phyloP scores from a whole-genome alignment of 257 asterid species.

The Henckelia pumila region DNA sequence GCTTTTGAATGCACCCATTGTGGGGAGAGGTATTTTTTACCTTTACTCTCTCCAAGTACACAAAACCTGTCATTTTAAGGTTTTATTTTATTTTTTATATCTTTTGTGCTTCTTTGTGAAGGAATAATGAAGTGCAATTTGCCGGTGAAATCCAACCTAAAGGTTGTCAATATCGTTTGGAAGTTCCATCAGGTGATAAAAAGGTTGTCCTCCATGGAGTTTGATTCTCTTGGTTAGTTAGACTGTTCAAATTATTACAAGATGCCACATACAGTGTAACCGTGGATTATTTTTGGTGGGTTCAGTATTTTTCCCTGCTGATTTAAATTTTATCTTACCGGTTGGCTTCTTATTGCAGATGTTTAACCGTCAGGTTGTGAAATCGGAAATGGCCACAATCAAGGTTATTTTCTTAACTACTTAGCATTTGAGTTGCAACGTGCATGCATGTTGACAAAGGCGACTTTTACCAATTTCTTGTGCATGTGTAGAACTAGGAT shows the following conservation, averaged over 20 bases:
- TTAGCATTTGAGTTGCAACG: background rate
- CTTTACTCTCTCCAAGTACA: conserved; percentile 15
- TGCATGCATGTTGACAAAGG: conserved; percentile 2
- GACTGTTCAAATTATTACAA: background rate
- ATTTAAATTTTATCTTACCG: background rate
- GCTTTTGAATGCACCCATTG: conserved; percentile 98
- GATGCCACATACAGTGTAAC: background rate
- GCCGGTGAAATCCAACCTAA: conserved; percentile 96
- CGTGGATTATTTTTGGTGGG: background rate
- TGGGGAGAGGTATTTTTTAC: conserved; percentile 68
- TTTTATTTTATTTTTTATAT: conserved; percentile 23
- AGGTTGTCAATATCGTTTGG: conserved; percentile 64
- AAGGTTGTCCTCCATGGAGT: conserved; percentile 56
- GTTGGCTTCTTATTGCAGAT: conserved; percentile 48
- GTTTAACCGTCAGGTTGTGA: conserved; percentile 87
- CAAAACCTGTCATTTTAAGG: background rate
- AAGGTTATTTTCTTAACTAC: conserved; percentile 50
- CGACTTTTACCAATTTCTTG: background rate
- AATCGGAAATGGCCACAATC: conserved; percentile 88
- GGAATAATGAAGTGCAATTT: conserved; percentile 94
- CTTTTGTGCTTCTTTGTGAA: conserved; percentile 27
- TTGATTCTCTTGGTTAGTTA: conserved; percentile 6
- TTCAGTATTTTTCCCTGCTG: background rate
- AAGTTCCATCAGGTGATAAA: conserved; percentile 64
- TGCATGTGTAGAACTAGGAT: background rate